Evolutionary conservation across 2,329 filamentous ascomycete species (phyloP).

Genomic region (Balansia obtecta): DNA sequence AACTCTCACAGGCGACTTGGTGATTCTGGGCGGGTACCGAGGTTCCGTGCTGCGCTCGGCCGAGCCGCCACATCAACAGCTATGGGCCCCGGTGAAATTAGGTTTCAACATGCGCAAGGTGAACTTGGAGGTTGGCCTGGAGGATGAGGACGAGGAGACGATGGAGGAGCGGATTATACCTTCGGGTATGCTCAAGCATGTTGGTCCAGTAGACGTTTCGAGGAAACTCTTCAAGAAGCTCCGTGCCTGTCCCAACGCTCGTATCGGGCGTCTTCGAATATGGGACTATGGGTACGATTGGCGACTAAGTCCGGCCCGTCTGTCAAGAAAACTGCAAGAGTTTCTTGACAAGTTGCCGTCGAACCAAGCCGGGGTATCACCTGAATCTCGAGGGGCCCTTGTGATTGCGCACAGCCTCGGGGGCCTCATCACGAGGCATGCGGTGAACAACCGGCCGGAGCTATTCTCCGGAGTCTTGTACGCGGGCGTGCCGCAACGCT

Average conservation of each 20-base stretch:
- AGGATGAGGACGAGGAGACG: slow-evolving; percentile 67
- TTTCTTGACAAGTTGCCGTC: slow-evolving; percentile 66
- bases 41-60: slow-evolving; percentile 82
- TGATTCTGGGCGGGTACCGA: slow-evolving; percentile 81
- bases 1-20: slow-evolving; percentile 67
- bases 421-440: slow-evolving; percentile 77
- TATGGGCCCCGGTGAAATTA: slow-evolving; percentile 91
- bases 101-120: slow-evolving; percentile 85
- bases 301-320: slow-evolving; percentile 69
- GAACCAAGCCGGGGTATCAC: slow-evolving; percentile 46
- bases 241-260: slow-evolving; percentile 59
- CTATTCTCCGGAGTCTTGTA: slow-evolving; percentile 80
- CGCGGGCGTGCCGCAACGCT: slow-evolving; percentile 72
- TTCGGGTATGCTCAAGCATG: slow-evolving; percentile 79
- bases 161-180: slow-evolving; percentile 78
- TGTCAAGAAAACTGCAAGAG: slow-evolving; percentile 57
- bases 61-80: slow-evolving; percentile 67
- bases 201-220: slow-evolving; percentile 85
- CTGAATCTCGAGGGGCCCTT: slow-evolving; percentile 52
- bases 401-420: slow-evolving; percentile 83
- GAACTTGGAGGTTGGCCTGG: slow-evolving; percentile 75
- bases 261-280: slow-evolving; percentile 58
- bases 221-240: slow-evolving; percentile 69
- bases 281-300: slow-evolving; percentile 95
- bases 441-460: slow-evolving; percentile 72